Base-by-base conservation (phyloP, 805 yeast species). In the Saccharomycopsis guyanensis region DNA sequence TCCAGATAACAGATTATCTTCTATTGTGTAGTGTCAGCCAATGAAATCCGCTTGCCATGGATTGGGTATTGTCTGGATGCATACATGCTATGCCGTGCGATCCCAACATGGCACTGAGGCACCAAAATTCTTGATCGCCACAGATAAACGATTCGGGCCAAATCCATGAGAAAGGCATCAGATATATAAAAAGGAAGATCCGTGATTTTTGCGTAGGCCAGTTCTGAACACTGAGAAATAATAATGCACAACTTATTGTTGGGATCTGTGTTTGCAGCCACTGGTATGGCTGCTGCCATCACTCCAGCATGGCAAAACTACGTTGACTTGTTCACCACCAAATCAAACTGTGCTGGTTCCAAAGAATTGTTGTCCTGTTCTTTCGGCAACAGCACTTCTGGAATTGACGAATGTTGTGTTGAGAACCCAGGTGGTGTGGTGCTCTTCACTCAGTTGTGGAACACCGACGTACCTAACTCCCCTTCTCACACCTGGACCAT, bases 391-490 rank as follows among this genome's bases (percentile, higher is more conserved):
- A 72, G 84, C 0, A 70, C 66, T 2, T n/a, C n/a, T n/a, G 68
- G 76, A 2, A 65, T 61, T 0, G 80, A 86, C 60, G 59, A 76
- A 2, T 89, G 97, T 59, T 89, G 97, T 64, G 86, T 80, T 60
- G 96, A 88, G 59, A 74, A 76, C 40, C 89, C 89, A 7, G 91
- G 94, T 40, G 97, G 97, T 4, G 71, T 86, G 13, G 68, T 89
- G 32, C 63, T 89, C 43, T 84, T 78, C 59, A 85, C 97, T 0
- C 97, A 89, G 60, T 88, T 89, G 66, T 89, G 97, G 97, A 95
- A 89, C 63, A 84, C 82, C 59, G 64, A 68, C 50, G 89, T 93
- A 1, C 74, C 86, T 1, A 68, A 78, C 42, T 93, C 93, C 3
- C 86, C 86, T 2, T 66, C 71, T 34, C 77, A 84, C 44, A 65